Conservation (phyloP, 352 stramenopile genomes). For the Elongisporangium undulatum region DNA sequence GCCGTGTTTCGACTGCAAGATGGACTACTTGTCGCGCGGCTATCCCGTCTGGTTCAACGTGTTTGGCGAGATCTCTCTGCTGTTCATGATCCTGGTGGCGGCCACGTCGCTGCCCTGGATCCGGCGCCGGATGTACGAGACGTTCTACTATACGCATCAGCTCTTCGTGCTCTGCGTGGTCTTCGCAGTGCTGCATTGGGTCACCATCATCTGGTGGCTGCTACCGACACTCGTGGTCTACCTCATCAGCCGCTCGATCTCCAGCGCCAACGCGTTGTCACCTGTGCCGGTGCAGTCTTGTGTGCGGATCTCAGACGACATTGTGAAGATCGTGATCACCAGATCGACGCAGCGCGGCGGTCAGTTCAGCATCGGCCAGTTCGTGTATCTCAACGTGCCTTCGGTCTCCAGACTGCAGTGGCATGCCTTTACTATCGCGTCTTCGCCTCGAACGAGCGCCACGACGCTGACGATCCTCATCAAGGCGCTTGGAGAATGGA, state of each 20-base stretch:
- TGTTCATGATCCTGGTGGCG: constrained; percentile 32
- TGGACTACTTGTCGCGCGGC: constrained; percentile 29
- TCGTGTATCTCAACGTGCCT: constrained; percentile 56
- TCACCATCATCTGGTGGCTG: constrained; percentile 41
- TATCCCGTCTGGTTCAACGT: constrained; percentile 58
- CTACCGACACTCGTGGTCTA: constrained; percentile 53
- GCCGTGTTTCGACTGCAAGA: constrained; percentile 48
- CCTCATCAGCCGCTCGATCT: constrained; percentile 38
- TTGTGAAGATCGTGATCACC: constrained; percentile 43
- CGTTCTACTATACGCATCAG: constrained; percentile 57
- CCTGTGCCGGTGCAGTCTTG: constrained; percentile 32
- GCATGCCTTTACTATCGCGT: constrained; percentile 60
- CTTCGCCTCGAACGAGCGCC: constrained; percentile 28
- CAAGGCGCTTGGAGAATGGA: constrained; percentile 51
- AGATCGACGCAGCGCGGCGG: constrained; percentile 13
- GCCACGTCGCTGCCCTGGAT: constrained; percentile 47
- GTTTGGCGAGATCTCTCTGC: constrained; percentile 49
- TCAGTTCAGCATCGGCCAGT: constrained; percentile 41
- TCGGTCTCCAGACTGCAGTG: constrained; percentile 53
- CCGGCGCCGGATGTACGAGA: constrained; percentile 38
- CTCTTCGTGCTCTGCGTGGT: constrained; percentile 43
- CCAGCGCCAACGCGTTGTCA: constrained; percentile 28
- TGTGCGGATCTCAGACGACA: constrained; percentile 20
- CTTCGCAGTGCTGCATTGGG: constrained; percentile 49
- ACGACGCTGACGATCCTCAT: constrained; percentile 38